Percentiles rank a stretch among this genome's conserved stretches.
Evolutionary conservation across 2,329 filamentous ascomycete genomes (phyloP).

Genomic region (Malbranchea zuffiana): DNA sequence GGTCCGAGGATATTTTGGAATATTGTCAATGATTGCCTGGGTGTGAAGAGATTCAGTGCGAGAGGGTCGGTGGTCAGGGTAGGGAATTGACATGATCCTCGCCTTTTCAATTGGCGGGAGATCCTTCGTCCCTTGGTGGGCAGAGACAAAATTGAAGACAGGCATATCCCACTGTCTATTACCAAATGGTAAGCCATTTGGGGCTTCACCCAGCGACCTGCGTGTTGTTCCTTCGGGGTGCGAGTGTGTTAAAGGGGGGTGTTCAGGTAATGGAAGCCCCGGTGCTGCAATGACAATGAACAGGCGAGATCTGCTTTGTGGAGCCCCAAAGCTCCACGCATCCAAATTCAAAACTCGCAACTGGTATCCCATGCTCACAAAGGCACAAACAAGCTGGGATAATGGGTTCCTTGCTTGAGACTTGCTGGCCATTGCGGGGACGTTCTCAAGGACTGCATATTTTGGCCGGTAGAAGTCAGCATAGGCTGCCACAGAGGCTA

Average conservation of each 20-base stretch:
- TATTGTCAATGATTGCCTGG: constrained; percentile 42
- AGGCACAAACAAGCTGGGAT: constrained; percentile 58
- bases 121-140: constrained; percentile 45
- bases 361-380: constrained; percentile 71
- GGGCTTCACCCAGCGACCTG: constrained; percentile 45
- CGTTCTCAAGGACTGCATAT: constrained; percentile 72
- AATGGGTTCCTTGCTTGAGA: constrained; percentile 51
- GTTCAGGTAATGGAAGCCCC: constrained; percentile 45
- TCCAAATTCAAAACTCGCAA: constrained; percentile 56
- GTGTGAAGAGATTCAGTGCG: constrained; percentile 30
- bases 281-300: constrained; percentile 64
- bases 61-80: constrained; percentile 57
- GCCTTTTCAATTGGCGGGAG: constrained; percentile 54
- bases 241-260: constrained; percentile 52
- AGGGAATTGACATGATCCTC: constrained; percentile 49
- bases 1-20: constrained; percentile 45
- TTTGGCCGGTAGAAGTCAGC: constrained; percentile 63
- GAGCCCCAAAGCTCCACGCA: constrained; percentile 56
- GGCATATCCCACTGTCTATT: constrained; percentile 37
- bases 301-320: constrained; percentile 55
- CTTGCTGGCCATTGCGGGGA: constrained; percentile 51
- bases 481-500: constrained; percentile 64
- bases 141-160: constrained; percentile 50
- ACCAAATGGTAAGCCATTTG: constrained; percentile 52
- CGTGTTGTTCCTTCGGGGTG: constrained; percentile 36